These are phyloP conservation scores for Phaeophleospora eucalypticola DNA, from an alignment of 2,329 filamentous ascomycete genomes.

Conservation along the genomic window DNA sequence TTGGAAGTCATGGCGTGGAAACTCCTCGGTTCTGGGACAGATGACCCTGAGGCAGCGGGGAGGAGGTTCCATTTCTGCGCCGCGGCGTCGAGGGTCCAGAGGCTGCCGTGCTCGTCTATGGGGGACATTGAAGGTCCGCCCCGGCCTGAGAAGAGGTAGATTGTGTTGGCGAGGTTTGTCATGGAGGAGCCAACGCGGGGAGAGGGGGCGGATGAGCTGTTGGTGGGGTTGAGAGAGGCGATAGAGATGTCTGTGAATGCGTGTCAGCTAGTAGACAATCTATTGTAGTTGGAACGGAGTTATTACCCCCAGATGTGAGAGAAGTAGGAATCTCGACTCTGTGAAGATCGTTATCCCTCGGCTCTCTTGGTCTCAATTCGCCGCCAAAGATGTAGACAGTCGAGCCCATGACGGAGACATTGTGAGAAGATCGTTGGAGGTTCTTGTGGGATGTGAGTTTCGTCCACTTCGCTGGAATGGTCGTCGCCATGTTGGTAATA, in stretches of 20 bases:
- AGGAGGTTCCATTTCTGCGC: conserved; percentile 61
- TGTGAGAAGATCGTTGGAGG: conserved; percentile 71
- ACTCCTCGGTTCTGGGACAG: conserved; percentile 62
- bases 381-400: conserved; percentile 73
- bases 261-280: too few relatives aligned
- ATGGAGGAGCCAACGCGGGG: conserved; percentile 71
- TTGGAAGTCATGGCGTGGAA: conserved; percentile 65
- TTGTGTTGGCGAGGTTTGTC: conserved; percentile 61
- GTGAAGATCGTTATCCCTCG: conserved; percentile 70
- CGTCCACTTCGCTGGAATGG: conserved; percentile 31
- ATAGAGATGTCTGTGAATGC: too few relatives aligned
- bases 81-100: conserved; percentile 72
- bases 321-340: conserved; percentile 49
- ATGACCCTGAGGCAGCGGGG: conserved; percentile 50
- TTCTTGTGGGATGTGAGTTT: conserved; percentile 32
- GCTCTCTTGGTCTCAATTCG: conserved; percentile 62
- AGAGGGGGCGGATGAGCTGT: conserved; percentile 54
- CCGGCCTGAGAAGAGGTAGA: conserved; percentile 79
- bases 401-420: conserved; percentile 47
- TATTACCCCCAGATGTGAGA: too few relatives aligned
- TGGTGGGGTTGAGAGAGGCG: too few relatives aligned
- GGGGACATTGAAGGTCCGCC: conserved; percentile 65
- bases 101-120: conserved; percentile 66
- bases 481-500: conserved; percentile 5
- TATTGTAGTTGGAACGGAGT: too few relatives aligned